Evolutionary conservation across 2,329 filamentous ascomycete genomes (phyloP).

Genomic region (Apiospora marii): DNA sequence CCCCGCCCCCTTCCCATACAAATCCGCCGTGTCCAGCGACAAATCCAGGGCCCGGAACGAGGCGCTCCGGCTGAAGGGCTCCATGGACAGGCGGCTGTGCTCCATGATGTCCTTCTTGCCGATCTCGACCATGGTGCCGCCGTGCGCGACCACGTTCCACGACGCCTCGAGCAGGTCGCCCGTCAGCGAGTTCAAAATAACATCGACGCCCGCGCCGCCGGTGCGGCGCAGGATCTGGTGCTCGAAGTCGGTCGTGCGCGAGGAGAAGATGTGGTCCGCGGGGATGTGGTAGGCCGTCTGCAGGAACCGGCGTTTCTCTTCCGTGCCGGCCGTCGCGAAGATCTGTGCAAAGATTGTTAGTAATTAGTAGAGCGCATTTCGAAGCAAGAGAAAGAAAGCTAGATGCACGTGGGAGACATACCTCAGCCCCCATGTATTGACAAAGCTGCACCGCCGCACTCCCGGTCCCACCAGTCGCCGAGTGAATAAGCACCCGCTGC

Average conservation of each 20-base stretch:
- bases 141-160: not conserved
- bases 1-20: too few relatives aligned
- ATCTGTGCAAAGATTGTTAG: not conserved
- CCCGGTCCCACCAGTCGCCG: not conserved
- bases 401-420: not conserved
- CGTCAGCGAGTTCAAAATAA: conserved; percentile 43
- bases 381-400: not conserved
- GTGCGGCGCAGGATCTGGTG: not conserved
- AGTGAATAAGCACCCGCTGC: not conserved
- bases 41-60: not conserved
- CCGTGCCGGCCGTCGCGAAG: not conserved
- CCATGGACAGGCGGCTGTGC: not conserved
- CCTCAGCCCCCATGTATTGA: not conserved
- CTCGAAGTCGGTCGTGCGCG: not conserved
- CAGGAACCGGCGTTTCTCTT: not conserved
- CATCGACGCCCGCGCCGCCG: not conserved
- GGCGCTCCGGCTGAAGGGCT: conserved; percentile 13
- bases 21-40: not conserved
- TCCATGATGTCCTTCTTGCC: not conserved
- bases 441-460: not conserved
- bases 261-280: not conserved
- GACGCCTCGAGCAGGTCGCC: conserved; percentile 31
- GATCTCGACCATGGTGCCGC: conserved; percentile 9
- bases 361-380: not conserved
- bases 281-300: not conserved